Base-by-base conservation (phyloP, 176 grass and related monocot species). In the Oryza glaberrima region DNA sequence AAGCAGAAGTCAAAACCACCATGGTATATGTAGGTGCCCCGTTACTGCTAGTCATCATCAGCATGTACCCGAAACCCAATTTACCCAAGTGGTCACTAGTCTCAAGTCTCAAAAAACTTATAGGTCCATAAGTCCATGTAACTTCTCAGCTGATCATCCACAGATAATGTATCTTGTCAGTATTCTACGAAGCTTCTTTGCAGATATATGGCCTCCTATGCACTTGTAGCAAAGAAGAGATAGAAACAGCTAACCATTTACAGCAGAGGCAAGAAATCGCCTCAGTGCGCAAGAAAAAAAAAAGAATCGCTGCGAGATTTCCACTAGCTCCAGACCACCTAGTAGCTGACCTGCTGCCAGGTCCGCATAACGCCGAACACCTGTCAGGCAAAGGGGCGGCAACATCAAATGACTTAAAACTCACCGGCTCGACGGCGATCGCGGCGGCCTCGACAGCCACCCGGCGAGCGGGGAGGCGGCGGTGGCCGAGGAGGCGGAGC, bases 351-450 rank as follows among this genome's bases (percentile, higher is more conserved):
- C 6, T 22, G 5, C 44, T 58, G 45, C 35, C 11, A 77, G 15
- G 19, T 52, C 16, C 47, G 46, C 84, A 60, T 87, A 81, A 68
- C 70, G 4, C 5, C 47, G 12, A 87, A 76, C 85, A 87, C 47
- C 1, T 69, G 11, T 25, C 16, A 41, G 11, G 25, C 54, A 8
- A 25, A 5, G 6, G 10, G 9, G 38, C 38, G 3, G 58, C 58
- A 22, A 63, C 9, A 70, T 25, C 3, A 1, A 36, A 14, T 40
- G 19, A 4, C 49, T 11, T 8, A 17, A 36, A 17, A 78, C 82
- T 7, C 90, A 97, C 95, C 90, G 83, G 83, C 69, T 91, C 78
- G 43, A 67, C 68, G 30, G 75, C 78, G 41, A 92, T 17, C 4
- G 84, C 61, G 7, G 74, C 84, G 2, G 79, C 43, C 43, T 8